Evolutionary conservation across 495 filamentous ascomycete genomes (phyloP).

Genomic region (Penicillium steckii): DNA sequence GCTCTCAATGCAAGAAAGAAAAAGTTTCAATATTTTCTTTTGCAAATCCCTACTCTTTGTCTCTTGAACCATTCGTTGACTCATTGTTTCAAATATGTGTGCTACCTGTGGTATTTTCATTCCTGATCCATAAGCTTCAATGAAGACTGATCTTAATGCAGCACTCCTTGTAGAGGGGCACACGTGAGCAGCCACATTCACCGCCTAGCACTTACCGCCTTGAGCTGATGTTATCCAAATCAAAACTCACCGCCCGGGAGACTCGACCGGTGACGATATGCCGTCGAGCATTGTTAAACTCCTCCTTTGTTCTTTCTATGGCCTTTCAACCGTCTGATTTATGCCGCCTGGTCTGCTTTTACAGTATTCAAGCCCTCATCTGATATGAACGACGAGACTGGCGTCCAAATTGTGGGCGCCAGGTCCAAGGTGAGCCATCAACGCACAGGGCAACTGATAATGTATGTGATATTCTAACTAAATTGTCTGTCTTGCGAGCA

Average conservation of each 20-base stretch:
- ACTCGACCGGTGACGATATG: neutral
- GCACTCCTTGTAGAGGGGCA: no score
- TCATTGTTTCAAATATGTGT: no score
- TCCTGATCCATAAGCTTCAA: no score
- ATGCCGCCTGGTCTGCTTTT: neutral
- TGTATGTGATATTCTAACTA: neutral
- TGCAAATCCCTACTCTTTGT: no score
- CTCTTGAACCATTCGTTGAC: no score
- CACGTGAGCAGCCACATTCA: neutral
- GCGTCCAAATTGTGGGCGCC: constrained; percentile 39
- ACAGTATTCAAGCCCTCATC: neutral
- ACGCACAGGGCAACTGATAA: constrained; percentile 26
- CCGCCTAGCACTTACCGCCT: neutral
- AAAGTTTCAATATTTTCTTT: constrained; percentile 2
- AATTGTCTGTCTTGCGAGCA: constrained; percentile 5
- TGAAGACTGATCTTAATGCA: no score
- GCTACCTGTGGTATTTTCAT: no score
- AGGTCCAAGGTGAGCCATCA: constrained; percentile 39
- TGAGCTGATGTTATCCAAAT: neutral
- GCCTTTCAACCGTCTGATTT: neutral
- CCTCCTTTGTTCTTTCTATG: constrained; percentile 1
- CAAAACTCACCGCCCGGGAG: neutral
- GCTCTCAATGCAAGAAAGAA: constrained; percentile 15
- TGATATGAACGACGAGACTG: constrained; percentile 40
- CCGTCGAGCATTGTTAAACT: neutral